These are phyloP conservation scores for Diaporthe nobilis DNA, from an alignment of 2,329 filamentous ascomycete species.

Conservation along the genomic window DNA sequence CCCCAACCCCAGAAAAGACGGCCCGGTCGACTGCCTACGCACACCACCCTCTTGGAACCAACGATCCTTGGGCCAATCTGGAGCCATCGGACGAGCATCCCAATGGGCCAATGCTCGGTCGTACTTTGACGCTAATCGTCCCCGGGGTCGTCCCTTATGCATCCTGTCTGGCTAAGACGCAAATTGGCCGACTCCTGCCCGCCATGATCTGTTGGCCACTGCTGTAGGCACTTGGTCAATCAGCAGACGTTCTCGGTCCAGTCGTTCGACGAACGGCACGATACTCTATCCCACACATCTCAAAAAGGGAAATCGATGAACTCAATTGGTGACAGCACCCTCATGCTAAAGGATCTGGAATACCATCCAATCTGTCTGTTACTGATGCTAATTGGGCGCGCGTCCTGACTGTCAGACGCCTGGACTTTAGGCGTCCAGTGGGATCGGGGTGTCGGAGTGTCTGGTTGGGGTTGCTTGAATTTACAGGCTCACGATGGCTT, in stretches of 20 bases:
- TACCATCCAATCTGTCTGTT: background rate
- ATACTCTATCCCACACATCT: slow-evolving; percentile 16
- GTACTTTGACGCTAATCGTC: slow-evolving; percentile 45
- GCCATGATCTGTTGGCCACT: slow-evolving; percentile 6
- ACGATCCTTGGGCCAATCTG: slow-evolving; percentile 34
- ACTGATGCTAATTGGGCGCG: background rate
- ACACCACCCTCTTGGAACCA: slow-evolving; percentile 37
- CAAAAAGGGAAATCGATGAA: background rate
- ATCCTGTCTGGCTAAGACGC: slow-evolving; percentile 32
- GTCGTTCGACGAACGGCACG: background rate
- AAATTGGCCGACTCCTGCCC: slow-evolving; percentile 43
- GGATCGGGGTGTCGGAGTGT: background rate
- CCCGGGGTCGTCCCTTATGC: slow-evolving; percentile 40
- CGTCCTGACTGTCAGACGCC: background rate
- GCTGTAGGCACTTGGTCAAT: slow-evolving; percentile 5
- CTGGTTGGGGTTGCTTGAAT: background rate
- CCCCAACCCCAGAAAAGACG: slow-evolving; percentile 7
- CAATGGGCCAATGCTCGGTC: slow-evolving; percentile 49
- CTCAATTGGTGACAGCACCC: slow-evolving; percentile 7
- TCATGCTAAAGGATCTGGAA: background rate
- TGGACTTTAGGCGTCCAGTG: background rate
- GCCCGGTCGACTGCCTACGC: slow-evolving; percentile 39
- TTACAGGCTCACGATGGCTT: slow-evolving; percentile 8
- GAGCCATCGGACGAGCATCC: slow-evolving; percentile 42
- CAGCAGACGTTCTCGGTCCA: background rate